Conservation (phyloP, 306 rosid species). For the Rosa lucieae region DNA sequence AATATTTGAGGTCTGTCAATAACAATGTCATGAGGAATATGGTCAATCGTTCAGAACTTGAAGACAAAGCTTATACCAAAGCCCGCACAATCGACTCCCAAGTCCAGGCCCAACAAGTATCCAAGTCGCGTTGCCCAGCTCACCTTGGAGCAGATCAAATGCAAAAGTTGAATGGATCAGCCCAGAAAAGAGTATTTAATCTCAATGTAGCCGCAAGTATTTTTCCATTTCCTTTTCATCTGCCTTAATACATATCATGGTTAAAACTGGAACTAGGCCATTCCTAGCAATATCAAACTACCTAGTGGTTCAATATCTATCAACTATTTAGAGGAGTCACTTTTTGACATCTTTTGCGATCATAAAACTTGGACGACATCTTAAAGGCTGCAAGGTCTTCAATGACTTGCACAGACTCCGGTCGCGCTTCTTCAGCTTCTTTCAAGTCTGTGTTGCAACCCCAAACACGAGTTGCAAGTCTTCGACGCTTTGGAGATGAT, state of each 20-base stretch:
- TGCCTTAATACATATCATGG: neutral
- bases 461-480: constrained; percentile 74
- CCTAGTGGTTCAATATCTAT: neutral
- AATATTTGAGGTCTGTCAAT: too few species aligned
- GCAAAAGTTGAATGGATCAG: too few species aligned
- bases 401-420: constrained; percentile 29
- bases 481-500: constrained; percentile 68
- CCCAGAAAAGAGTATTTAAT: too few species aligned
- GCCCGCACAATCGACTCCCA: too few species aligned
- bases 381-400: constrained; percentile 57
- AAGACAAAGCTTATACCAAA: too few species aligned
- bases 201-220: too few species aligned
- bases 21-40: too few species aligned
- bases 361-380: constrained; percentile 61
- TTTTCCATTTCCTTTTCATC: too few species aligned
- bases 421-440: constrained; percentile 48
- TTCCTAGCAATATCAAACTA: neutral
- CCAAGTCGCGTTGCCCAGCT: too few species aligned
- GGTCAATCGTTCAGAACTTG: too few species aligned
- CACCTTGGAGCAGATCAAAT: too few species aligned
- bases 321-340: constrained; percentile 7
- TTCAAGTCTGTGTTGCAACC: constrained; percentile 71
- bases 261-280: neutral
- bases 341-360: constrained; percentile 31
- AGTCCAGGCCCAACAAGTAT: too few species aligned